A percentile compares a stretch with the other conserved stretches of the same genome.
These are phyloP conservation scores for Cutaneotrichosporon arboriforme DNA, from an alignment of 1,284 basidiomycete genomes.

Conservation along the genomic window DNA sequence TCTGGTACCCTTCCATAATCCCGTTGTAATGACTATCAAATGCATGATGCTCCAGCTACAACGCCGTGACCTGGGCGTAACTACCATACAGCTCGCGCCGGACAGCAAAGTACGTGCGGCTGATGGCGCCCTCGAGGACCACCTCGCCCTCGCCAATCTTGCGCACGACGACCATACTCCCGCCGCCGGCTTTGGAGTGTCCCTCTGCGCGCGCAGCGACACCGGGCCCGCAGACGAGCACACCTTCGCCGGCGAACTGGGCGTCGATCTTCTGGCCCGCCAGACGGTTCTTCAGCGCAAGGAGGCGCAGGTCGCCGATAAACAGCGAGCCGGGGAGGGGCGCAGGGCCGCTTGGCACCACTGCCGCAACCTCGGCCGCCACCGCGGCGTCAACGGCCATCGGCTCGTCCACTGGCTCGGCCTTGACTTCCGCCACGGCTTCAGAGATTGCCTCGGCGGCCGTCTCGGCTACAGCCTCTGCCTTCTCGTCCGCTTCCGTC, in stretches of 20 bases:
- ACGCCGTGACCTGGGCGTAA: conserved; percentile 69
- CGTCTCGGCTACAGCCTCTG: not conserved
- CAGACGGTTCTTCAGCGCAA: conserved; percentile 71
- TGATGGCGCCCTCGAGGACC: conserved; percentile 79
- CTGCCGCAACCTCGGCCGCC: not conserved
- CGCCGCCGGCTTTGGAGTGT: conserved; percentile 57
- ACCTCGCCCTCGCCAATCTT: conserved; percentile 78
- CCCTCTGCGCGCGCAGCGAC: conserved; percentile 52
- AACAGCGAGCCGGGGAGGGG: conserved; percentile 78
- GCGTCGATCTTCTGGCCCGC: conserved; percentile 70
- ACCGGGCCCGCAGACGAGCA: conserved; percentile 73
- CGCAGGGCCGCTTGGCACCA: conserved; percentile 55
- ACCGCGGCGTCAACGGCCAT: not conserved
- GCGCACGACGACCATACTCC: conserved; percentile 77
- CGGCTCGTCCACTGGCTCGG: conserved; percentile 1
- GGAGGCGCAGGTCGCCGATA: conserved; percentile 91
- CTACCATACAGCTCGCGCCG: conserved; percentile 79
- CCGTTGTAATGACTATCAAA: not conserved
- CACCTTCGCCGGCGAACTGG: conserved; percentile 89
- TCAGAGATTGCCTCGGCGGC: not conserved
- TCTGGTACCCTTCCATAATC: no score
- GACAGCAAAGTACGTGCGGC: conserved; percentile 81
- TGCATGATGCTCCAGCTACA: conserved; percentile 6
- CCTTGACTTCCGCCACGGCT: conserved; percentile 10
- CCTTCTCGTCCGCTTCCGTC: conserved; percentile 2